Conservation (phyloP, 2,329 filamentous ascomycete species). For the Cylindrodendrum hubeiense region DNA sequence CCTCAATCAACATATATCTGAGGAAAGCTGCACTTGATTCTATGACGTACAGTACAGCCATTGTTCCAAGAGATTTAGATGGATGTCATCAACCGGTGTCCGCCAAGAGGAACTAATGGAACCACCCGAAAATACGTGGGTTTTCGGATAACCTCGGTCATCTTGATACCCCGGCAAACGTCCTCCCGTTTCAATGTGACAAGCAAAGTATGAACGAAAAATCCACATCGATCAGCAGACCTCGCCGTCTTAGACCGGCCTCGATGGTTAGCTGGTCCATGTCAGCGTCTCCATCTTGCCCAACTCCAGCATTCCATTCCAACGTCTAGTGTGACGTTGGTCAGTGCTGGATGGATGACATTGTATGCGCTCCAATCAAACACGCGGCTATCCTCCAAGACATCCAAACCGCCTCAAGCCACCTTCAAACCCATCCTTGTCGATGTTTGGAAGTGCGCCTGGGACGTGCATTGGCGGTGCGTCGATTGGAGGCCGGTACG, state of each 20-base stretch:
- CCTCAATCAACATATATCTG: too few relatives aligned
- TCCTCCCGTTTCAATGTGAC: background rate
- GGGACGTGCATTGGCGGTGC: background rate
- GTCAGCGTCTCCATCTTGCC: background rate
- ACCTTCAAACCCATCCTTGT: background rate
- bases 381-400: background rate
- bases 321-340: constrained; percentile 1
- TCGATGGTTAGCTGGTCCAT: background rate
- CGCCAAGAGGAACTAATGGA: background rate
- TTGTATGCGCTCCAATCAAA: constrained; percentile 17
- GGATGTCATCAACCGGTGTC: background rate
- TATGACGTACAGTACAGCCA: background rate
- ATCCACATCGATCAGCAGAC: background rate
- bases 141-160: background rate
- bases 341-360: background rate
- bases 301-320: background rate
- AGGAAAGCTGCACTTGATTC: too few relatives aligned
- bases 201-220: background rate
- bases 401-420: background rate
- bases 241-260: background rate
- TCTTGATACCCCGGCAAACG: background rate
- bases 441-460: background rate
- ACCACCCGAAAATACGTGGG: background rate
- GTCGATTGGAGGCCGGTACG: background rate
- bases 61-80: background rate